Percentiles rank a stretch among this genome's conserved stretches.
These are phyloP conservation scores for Protoeuglena noctilucae DNA, from an alignment of 139 green algal genomes.

Conservation along the genomic window DNA sequence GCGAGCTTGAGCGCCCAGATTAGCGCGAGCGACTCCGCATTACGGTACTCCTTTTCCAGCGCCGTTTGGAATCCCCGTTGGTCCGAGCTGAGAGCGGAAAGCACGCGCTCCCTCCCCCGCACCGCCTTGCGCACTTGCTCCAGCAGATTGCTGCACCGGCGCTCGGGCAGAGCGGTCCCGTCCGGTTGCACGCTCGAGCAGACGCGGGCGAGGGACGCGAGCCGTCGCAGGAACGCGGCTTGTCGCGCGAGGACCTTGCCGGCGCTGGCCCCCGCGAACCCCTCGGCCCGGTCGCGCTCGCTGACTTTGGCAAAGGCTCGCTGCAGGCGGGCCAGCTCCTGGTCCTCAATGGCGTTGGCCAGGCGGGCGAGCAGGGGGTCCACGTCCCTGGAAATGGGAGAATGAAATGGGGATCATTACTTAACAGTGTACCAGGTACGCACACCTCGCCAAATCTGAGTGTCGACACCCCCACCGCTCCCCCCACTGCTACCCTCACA, in stretches of 20 bases:
- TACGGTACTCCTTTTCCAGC: too few relatives aligned
- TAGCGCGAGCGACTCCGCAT: slow-evolving; percentile 16
- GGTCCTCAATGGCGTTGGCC: not conserved
- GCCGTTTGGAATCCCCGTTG: slow-evolving; percentile 12
- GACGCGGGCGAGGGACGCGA: not conserved
- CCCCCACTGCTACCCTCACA: too few relatives aligned
- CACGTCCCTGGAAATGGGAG: not conserved
- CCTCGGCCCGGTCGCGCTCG: slow-evolving; percentile 26
- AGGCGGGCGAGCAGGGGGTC: not conserved
- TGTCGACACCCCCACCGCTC: too few relatives aligned
- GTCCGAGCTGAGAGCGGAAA: slow-evolving; percentile 10
- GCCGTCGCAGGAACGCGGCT: too few relatives aligned
- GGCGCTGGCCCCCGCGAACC: not conserved
- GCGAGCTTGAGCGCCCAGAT: not conserved
- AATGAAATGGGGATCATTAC: too few relatives aligned
- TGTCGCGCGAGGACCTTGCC: too few relatives aligned
- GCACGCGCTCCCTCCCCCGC: not conserved
- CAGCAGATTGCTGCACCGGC: slow-evolving; percentile 7
- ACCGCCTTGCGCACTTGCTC: slow-evolving; percentile 7
- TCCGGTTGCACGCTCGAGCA: not conserved
- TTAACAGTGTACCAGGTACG: too few relatives aligned
- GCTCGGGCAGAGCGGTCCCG: not conserved
- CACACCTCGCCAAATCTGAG: too few relatives aligned
- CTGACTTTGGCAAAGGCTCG: slow-evolving; percentile 24
- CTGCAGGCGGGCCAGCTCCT: slow-evolving; percentile 5